phyloP scores from a whole-genome alignment of 768 basidiomycete genomes.

The Lentinula sp. region DNA sequence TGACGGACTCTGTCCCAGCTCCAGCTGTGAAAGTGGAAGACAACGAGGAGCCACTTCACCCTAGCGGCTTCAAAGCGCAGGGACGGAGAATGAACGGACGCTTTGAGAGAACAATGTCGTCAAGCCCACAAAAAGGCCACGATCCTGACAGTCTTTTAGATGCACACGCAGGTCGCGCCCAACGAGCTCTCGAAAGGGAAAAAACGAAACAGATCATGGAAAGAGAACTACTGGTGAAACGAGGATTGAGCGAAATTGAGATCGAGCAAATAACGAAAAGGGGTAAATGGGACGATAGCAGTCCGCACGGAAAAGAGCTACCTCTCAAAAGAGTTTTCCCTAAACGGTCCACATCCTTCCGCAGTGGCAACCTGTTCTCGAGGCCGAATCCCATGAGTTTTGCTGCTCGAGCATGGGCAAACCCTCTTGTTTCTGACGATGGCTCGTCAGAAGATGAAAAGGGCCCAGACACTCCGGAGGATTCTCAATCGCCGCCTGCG shows the following conservation, averaged over 20 bases:
- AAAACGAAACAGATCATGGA: constrained; percentile 24
- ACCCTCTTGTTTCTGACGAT: constrained; percentile 27
- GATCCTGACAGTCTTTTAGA: constrained; percentile 1
- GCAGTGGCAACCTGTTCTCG: constrained; percentile 42
- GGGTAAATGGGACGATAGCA: constrained; percentile 13
- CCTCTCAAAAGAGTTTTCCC: constrained; percentile 33
- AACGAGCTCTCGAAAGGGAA: constrained; percentile 34
- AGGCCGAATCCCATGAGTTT: constrained; percentile 59
- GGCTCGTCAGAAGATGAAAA: constrained; percentile 6
- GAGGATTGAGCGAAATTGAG: constrained; percentile 20
- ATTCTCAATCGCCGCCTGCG: constrained; percentile 5
- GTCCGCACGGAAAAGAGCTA: background rate
- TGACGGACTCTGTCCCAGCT: background rate
- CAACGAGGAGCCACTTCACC: background rate
- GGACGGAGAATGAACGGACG: constrained; percentile 4
- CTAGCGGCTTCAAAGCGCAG: constrained; percentile 1
- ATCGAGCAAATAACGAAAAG: constrained; percentile 28
- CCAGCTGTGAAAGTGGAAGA: background rate
- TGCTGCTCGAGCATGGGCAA: constrained; percentile 53
- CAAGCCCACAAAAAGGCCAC: background rate
- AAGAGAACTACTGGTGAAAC: constrained; percentile 13
- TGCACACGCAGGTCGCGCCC: constrained; percentile 25
- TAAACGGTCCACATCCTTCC: constrained; percentile 32
- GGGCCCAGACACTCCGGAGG: constrained; percentile 7
- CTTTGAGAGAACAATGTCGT: constrained; percentile 1